Conservation (phyloP, 2,329 filamentous ascomycete genomes). For the Albifimbria verrucaria region DNA sequence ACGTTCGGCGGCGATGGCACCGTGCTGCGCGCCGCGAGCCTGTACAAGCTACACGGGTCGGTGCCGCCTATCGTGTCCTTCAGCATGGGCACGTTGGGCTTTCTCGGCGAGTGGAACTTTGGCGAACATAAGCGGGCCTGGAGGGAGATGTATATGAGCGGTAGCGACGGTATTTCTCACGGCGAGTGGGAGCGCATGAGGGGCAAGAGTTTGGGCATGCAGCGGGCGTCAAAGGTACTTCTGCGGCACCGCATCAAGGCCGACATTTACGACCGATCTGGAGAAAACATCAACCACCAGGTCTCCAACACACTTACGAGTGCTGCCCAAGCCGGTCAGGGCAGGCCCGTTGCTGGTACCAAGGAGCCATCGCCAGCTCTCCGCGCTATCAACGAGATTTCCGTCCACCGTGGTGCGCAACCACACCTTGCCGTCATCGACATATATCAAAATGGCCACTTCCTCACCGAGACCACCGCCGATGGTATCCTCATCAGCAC, state of each 20-base stretch:
- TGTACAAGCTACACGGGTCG: constrained; percentile 72
- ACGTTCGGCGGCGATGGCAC: constrained; percentile 80
- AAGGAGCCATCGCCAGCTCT: constrained; percentile 40
- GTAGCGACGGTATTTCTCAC: constrained; percentile 35
- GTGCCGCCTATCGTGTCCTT: constrained; percentile 93
- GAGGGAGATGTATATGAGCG: constrained; percentile 85
- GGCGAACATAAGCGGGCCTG: constrained; percentile 88
- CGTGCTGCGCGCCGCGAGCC: constrained; percentile 32
- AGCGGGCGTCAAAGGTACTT: constrained; percentile 74
- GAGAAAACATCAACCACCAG: constrained; percentile 54
- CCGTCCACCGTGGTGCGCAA: constrained; percentile 85
- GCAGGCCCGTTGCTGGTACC: constrained; percentile 29
- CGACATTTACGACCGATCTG: constrained; percentile 72
- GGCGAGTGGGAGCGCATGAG: constrained; percentile 67
- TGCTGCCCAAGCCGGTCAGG: constrained; percentile 35
- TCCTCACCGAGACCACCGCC: constrained; percentile 88
- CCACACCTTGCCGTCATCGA: constrained; percentile 91
- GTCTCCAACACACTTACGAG: constrained; percentile 44
- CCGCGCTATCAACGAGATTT: constrained; percentile 89
- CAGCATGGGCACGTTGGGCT: constrained; percentile 94
- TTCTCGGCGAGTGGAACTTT: constrained; percentile 96
- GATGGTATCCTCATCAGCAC: constrained; percentile 94
- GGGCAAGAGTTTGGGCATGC: constrained; percentile 77
- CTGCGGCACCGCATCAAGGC: constrained; percentile 85
- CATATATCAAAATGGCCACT: constrained; percentile 83